Conservation (phyloP, 257 asterid species). For the Petunia secreta region DNA sequence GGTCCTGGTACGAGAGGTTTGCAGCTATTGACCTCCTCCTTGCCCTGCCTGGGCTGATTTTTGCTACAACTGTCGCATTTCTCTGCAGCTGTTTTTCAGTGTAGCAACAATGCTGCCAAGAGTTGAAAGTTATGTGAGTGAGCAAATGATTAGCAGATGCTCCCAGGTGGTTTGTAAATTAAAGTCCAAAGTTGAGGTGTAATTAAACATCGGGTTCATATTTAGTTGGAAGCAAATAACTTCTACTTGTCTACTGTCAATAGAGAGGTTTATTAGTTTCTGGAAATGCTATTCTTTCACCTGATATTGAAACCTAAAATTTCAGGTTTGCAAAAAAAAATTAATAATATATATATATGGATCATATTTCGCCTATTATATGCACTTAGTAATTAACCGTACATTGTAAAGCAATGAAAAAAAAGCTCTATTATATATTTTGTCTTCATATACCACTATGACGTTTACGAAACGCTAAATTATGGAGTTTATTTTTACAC, state of each 20-base stretch:
- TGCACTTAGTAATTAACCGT: no score
- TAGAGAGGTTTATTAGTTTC: constrained; percentile 5
- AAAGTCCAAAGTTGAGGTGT: constrained; percentile 21
- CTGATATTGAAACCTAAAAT: neutral
- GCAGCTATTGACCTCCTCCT: constrained; percentile 60
- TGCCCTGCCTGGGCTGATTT: constrained; percentile 29
- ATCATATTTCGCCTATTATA: no score
- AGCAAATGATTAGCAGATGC: constrained; percentile 3
- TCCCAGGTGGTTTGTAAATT: constrained; percentile 14
- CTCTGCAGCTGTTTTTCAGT: constrained; percentile 25
- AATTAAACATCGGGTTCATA: constrained; percentile 10
- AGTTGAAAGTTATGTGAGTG: neutral
- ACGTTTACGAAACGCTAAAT: no score
- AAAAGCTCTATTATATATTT: no score
- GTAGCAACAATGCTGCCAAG: constrained; percentile 2
- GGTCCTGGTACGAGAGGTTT: constrained; percentile 65
- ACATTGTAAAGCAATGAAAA: no score
- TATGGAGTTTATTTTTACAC: no score
- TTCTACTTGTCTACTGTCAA: neutral
- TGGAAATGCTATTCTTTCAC: neutral
- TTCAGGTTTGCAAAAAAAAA: neutral
- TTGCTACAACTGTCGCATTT: neutral
- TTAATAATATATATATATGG: no score
- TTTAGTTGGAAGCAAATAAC: constrained; percentile 10
- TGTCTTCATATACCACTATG: no score